phyloP scores from a whole-genome alignment of 495 filamentous ascomycete species.

The Tuber melanosporum region DNA sequence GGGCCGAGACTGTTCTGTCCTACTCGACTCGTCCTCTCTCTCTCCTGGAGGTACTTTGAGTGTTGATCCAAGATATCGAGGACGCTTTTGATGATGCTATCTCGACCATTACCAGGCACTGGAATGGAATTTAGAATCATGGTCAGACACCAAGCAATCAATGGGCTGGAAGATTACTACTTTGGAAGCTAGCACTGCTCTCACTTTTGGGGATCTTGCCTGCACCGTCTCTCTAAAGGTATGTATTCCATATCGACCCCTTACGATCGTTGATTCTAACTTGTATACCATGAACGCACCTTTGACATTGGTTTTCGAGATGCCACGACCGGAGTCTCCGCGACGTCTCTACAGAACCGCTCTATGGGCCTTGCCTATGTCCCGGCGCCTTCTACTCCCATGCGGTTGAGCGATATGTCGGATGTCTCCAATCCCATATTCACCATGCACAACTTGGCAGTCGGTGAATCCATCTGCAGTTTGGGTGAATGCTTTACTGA shows the following conservation, averaged over 20 bases:
- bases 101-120: conserved; percentile 59
- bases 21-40: conserved; percentile 45
- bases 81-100: conserved; percentile 56
- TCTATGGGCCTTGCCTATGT: conserved; percentile 55
- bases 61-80: conserved; percentile 49
- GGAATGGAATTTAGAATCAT: conserved; percentile 52
- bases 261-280: neutral
- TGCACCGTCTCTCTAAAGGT: conserved; percentile 49
- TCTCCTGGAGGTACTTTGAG: conserved; percentile 55
- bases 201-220: conserved; percentile 53
- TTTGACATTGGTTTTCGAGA: conserved; percentile 54
- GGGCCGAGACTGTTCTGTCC: conserved; percentile 50
- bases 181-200: conserved; percentile 48
- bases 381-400: conserved; percentile 48
- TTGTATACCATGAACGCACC: conserved; percentile 45
- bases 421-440: conserved; percentile 57
- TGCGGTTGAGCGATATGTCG: conserved; percentile 52
- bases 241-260: neutral
- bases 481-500: conserved; percentile 66
- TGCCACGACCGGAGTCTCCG: conserved; percentile 46
- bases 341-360: conserved; percentile 57
- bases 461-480: conserved; percentile 63
- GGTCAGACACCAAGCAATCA: conserved; percentile 45
- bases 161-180: conserved; percentile 48
- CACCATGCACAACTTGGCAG: conserved; percentile 55